These are phyloP conservation scores for Rhododendron williamsianum DNA, from an alignment of 148 eudicot genomes.

Conservation along the genomic window DNA sequence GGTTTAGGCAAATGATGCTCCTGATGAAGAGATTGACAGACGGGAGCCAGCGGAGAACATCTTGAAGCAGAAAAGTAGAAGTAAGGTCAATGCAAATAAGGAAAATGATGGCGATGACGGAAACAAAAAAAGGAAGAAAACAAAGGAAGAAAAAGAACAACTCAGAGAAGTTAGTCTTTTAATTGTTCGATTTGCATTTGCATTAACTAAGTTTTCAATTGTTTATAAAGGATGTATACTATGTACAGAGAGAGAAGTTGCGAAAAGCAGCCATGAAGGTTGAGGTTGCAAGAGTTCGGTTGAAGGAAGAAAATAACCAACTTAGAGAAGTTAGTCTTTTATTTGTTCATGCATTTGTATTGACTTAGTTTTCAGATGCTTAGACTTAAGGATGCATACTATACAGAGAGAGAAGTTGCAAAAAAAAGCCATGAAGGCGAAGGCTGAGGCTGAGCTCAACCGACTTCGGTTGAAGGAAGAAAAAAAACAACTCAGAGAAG, in stretches of 20 bases:
- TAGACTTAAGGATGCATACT: slow-evolving; percentile 8
- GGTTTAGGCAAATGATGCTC: slow-evolving; percentile 28
- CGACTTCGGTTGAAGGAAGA: slow-evolving; percentile 43
- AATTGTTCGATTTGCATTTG: slow-evolving; percentile 4
- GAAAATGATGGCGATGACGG: slow-evolving; percentile 24
- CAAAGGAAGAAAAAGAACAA: slow-evolving; percentile 29
- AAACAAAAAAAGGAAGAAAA: slow-evolving; percentile 32
- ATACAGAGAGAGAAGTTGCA: slow-evolving; percentile 63
- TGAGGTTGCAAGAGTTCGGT: not conserved
- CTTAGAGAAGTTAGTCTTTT: slow-evolving; percentile 30
- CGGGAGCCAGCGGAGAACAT: slow-evolving; percentile 13
- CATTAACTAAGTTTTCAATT: not conserved
- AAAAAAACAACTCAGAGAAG: slow-evolving; percentile 14
- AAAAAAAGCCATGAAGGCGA: slow-evolving; percentile 43
- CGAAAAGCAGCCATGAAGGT: slow-evolving; percentile 42
- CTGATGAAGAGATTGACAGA: slow-evolving; percentile 28
- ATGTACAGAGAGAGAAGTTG: slow-evolving; percentile 58
- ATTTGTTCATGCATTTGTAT: slow-evolving; percentile 4
- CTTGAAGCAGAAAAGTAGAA: slow-evolving; percentile 20
- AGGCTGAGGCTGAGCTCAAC: slow-evolving; percentile 72
- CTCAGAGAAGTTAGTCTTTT: slow-evolving; percentile 33
- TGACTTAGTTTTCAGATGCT: not conserved
- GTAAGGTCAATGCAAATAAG: slow-evolving; percentile 23
- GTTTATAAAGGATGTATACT: slow-evolving; percentile 7
- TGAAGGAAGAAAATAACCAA: not conserved